A percentile compares a stretch with the other conserved stretches of the same genome.
These are phyloP conservation scores for Blastobotrys terrestris DNA, from an alignment of 805 yeast species.

Conservation along the genomic window DNA sequence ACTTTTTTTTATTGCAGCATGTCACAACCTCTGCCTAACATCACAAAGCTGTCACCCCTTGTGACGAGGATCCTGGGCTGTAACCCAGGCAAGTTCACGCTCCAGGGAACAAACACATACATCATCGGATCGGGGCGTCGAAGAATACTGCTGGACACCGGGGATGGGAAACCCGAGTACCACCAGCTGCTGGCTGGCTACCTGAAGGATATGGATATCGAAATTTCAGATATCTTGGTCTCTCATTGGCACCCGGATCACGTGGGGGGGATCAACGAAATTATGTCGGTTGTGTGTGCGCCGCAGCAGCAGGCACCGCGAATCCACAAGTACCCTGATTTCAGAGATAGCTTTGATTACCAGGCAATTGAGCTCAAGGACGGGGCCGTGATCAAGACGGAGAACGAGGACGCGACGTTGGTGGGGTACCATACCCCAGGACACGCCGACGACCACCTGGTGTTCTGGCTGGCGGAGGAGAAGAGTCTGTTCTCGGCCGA, in stretches of 20 bases:
- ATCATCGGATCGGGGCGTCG: constrained; percentile 30
- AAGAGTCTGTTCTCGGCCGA: constrained; percentile 31
- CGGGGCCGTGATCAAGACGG: constrained; percentile 22
- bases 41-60: constrained; percentile 27
- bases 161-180: constrained; percentile 30
- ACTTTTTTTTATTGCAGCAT: neutral
- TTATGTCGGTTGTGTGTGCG: constrained; percentile 15
- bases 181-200: constrained; percentile 20
- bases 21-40: constrained; percentile 13
- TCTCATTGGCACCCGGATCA: constrained; percentile 37
- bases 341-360: neutral
- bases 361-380: constrained; percentile 14
- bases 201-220: constrained; percentile 19
- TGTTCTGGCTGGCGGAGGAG: constrained; percentile 32
- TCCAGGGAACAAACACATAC: constrained; percentile 37
- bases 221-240: constrained; percentile 26
- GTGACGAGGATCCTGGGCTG: constrained; percentile 32
- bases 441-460: constrained; percentile 33
- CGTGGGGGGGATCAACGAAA: constrained; percentile 24
- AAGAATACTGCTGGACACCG: constrained; percentile 33
- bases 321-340: constrained; percentile 3
- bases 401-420: constrained; percentile 26
- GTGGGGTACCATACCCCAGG: constrained; percentile 32
- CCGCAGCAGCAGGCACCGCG: constrained; percentile 2
- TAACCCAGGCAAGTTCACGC: constrained; percentile 33